Conservation (phyloP, 768 basidiomycete species). For the Lentinula lateritia region DNA sequence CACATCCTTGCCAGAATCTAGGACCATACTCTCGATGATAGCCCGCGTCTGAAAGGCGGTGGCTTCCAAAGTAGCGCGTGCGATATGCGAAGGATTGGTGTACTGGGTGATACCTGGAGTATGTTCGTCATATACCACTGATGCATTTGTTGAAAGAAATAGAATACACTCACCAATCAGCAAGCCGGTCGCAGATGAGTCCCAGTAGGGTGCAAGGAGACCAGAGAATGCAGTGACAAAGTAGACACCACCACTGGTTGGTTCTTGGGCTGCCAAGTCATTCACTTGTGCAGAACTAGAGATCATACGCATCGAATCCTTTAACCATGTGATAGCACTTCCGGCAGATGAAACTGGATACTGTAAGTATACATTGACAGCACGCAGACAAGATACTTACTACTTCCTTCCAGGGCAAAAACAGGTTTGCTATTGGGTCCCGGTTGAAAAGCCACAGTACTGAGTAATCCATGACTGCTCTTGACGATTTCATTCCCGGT, state of each 20-base stretch:
- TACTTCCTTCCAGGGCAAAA: slow-evolving; percentile 93
- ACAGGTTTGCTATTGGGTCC: slow-evolving; percentile 73
- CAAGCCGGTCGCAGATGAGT: slow-evolving; percentile 84
- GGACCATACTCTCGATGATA: slow-evolving; percentile 91
- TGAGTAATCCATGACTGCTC: slow-evolving; percentile 82
- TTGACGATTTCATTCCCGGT: slow-evolving; percentile 84
- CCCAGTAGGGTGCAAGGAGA: slow-evolving; percentile 98
- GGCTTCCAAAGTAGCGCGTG: slow-evolving; percentile 91
- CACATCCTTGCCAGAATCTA: slow-evolving; percentile 74
- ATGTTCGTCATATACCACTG: neutral
- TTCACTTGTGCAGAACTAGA: slow-evolving; percentile 80
- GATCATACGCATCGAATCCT: slow-evolving; percentile 87
- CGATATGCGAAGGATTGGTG: slow-evolving; percentile 89
- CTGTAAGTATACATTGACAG: neutral
- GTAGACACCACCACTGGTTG: slow-evolving; percentile 84
- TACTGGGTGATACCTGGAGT: slow-evolving; percentile 68
- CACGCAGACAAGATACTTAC: slow-evolving; percentile 39
- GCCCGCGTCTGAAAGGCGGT: slow-evolving; percentile 95
- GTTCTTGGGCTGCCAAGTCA: slow-evolving; percentile 67
- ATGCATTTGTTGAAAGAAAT: neutral
- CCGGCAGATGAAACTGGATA: slow-evolving; percentile 87
- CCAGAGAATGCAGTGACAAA: slow-evolving; percentile 98
- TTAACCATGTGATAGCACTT: slow-evolving; percentile 93
- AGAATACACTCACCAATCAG: slow-evolving; percentile 56
- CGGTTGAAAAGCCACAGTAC: slow-evolving; percentile 89